Base-by-base conservation (phyloP, 2,329 filamentous ascomycete species). In the Botrytis fabae region DNA sequence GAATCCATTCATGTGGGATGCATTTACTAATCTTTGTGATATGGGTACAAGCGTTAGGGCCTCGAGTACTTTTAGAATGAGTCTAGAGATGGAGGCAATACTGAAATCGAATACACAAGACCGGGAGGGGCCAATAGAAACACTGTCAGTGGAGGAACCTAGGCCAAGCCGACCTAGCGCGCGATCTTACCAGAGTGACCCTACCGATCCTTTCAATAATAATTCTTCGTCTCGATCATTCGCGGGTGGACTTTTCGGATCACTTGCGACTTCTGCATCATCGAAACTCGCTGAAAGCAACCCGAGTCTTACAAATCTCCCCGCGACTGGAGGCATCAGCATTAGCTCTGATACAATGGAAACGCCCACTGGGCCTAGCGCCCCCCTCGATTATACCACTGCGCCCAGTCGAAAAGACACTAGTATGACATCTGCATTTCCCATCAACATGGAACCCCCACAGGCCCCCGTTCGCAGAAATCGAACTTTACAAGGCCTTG, bases 1-100 rank as follows among this genome's bases (percentile, higher is more conserved):
- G 71, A 99, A 98, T 79, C 95, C 96, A 1, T 95, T 98, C 82
- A 96, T 97, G 89, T 99, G 96, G 96, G 96, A 99, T 85, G 95
- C 95, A 0, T 98, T 98, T 79, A 90, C 91, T 35, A 92, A 90
- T 25, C 87, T 99, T 12, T 97, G 95, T 81, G 94, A 98, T 80
- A 93, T 89, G 90, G 93, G 93, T 6, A 91, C 94, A 62, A 91
- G 90, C 76, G 87, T 98, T 71, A 90, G 93, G 72, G 90, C 96
- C 16, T 88, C 91, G 40, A 97, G 97, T 79, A 92, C 98, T 75
- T 99, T 97, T 84, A 94, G 91, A 80, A 84, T 92, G 78, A 93
- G 88, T 25, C 84, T 87, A 35, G 90, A 92, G 75, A 86, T 92
- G 82, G 82, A 88, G 71, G 83, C 84, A 40, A 82, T 86, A 66